Base-by-base conservation (phyloP, 163 green algal genomes). In the Chloromonas sp. region DNA sequence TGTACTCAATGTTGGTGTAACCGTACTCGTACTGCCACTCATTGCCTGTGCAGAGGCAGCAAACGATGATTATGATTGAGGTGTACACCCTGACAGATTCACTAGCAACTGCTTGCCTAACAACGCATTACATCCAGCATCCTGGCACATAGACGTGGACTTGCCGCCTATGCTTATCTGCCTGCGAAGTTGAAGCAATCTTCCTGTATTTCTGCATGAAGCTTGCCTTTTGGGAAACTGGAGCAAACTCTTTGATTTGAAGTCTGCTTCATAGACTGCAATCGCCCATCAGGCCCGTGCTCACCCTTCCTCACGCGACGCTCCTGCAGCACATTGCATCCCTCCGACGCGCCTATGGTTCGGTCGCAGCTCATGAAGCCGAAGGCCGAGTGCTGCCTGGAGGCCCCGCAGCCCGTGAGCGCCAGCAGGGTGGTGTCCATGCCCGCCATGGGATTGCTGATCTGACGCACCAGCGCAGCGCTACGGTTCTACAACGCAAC, bases 1-100 rank as follows among this genome's bases (percentile, higher is more conserved):
- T 99, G 92, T 99, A 99, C 92, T 99, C 97, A 1, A 99, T 92
- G 88, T 98, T 99, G 66, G 95, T 98, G 1, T 99, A 88, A 82
- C 94, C 93, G 85, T 98, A 98, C 70, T 91, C 84, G 84, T 95
- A 95, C 83, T 89, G 84, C 81, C 82, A 89, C 58, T 82, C 85
- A 71, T 83, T 84, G 36, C 66, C 58, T 82, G 83, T 3, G 60
- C 2, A n/a, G 3, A 82, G 2, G 14, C 66, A 74, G 36, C 36
- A 36, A 36, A 36, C 36, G 77, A 81, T 58, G 82, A 0, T 76
- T n/a, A 0, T 66, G 1, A 57, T 59, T 82, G 58, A 83, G 70
- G 11, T 77, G 70, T 11, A 77, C 70, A 77, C 14, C 11, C 36
- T 36, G 36, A 36, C 36, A 36, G 36, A 36, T 36, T 36, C 36